Evolutionary conservation across 805 yeast genomes (phyloP), one percentile per base, ranked within the genome.

Genomic region (Candida dajiaensis): DNA sequence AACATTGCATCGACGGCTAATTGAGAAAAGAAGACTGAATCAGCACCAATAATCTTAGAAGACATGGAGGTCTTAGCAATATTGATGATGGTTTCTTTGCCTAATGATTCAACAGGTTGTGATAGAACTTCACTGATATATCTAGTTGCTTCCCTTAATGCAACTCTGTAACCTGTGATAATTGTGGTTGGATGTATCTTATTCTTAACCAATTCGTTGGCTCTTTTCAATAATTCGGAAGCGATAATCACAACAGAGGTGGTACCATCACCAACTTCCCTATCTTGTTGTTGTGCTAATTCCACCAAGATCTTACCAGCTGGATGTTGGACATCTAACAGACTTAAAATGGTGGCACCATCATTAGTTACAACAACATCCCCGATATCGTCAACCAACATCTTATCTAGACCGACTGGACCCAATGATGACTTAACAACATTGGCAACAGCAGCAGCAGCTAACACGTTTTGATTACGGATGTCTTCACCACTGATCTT

Each of bases 361-460:
- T 94, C 99, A 68, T 94, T 94, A 40, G 99, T 94, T 43, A 94
- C 97, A 6, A 97, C 90, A 40, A 94, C 97, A 69, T 95, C 99
- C 53, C 99, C 99, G 68, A 94, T 95, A 62, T 94, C 99, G 68
- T 94, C 99, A 36, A 94, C 99, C 41, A 94, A 76, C 97, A 94
- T 94, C 72, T 94, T 94, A 71, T 94, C 99, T 44, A 94, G 75
- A 23, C 99, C 99, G 31, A 94, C 98, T 9, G 99, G 99, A 5
- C 99, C 99, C 47, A 94, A 72, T 1, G 98, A 90, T 13, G 97
- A 83, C 67, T 92, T 92, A 40, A 92, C 99, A 48, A 94, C 77
- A 66, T 94, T 98, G 39, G 98, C 99, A 21, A 94, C 99, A 19
- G 99, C 99, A 66, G 90, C 90, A 73, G 98, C 94, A 7, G 99